A percentile compares a stretch with the other conserved stretches of the same genome.
Evolutionary conservation across 805 yeast species (phyloP).

Genomic region (Yarrowia sp.): DNA sequence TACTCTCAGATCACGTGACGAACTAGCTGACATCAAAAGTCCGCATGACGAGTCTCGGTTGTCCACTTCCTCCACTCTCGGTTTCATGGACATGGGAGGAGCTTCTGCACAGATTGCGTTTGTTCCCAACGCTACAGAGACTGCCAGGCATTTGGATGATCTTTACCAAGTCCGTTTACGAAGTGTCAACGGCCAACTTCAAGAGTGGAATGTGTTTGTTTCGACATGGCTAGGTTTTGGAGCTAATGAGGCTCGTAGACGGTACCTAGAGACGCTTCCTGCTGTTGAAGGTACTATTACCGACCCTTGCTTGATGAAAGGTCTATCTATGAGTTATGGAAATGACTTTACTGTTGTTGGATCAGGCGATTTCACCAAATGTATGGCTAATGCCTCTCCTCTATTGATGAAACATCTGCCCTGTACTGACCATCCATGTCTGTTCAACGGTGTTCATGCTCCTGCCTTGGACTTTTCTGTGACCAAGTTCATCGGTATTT

Average conservation of each 20-base stretch:
- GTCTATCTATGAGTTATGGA: constrained; percentile 51
- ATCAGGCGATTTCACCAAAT: constrained; percentile 76
- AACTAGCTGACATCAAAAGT: constrained; percentile 42
- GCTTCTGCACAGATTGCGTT: constrained; percentile 97
- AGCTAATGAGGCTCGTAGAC: constrained; percentile 86
- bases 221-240: constrained; percentile 98
- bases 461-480: constrained; percentile 81
- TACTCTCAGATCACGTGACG: constrained; percentile 43
- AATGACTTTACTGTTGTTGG: constrained; percentile 59
- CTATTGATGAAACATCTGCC: constrained; percentile 74
- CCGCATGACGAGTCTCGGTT: constrained; percentile 42
- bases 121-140: constrained; percentile 73
- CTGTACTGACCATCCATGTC: constrained; percentile 86
- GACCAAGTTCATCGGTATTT: constrained; percentile 89
- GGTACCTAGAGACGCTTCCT: constrained; percentile 59
- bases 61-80: constrained; percentile 58
- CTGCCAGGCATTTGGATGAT: constrained; percentile 73
- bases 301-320: constrained; percentile 85
- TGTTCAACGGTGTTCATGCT: constrained; percentile 94
- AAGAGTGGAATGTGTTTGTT: constrained; percentile 82
- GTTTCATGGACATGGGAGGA: constrained; percentile 99
- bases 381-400: constrained; percentile 76
- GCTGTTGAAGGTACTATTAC: constrained; percentile 49
- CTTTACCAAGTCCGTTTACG: constrained; percentile 69
- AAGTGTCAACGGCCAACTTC: constrained; percentile 57